Evolutionary conservation across 495 filamentous ascomycete species (phyloP).

Genomic region (Penicillium bovifimosum): DNA sequence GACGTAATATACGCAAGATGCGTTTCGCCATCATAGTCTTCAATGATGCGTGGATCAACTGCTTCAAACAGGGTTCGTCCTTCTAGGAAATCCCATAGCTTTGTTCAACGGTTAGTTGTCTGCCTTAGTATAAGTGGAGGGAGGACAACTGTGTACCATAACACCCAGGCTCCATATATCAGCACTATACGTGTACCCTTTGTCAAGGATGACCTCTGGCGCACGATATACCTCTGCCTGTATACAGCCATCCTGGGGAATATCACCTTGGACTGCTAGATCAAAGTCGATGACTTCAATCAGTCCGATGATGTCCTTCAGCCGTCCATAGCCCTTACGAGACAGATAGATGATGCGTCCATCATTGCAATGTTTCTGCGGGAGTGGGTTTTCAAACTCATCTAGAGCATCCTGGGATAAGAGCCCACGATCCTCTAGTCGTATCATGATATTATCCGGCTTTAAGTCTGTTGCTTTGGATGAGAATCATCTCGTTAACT

Average conservation of each 20-base stretch:
- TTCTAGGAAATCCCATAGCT: conserved; percentile 36
- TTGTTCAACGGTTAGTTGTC: not conserved
- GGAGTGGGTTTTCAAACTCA: conserved; percentile 19
- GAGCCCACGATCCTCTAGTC: conserved; percentile 18
- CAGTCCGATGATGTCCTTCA: conserved; percentile 5
- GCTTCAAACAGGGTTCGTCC: conserved; percentile 21
- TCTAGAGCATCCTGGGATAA: conserved; percentile 15
- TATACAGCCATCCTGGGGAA: conserved; percentile 27
- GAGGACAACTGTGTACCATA: conserved; percentile 21
- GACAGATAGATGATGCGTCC: conserved; percentile 17
- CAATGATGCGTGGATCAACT: conserved; percentile 9
- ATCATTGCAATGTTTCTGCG: conserved; percentile 13
- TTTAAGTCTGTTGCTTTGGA: conserved; percentile 1
- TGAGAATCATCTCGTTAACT: conserved; percentile 4
- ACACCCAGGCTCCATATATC: conserved; percentile 45
- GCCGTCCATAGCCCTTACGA: conserved; percentile 12
- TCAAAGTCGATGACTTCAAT: conserved; percentile 22
- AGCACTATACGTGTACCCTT: conserved; percentile 32
- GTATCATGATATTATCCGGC: conserved; percentile 17
- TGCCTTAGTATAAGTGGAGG: not conserved
- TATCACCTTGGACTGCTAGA: conserved; percentile 18
- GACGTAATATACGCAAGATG: conserved; percentile 35
- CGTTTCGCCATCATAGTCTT: conserved; percentile 21
- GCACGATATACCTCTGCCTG: conserved; percentile 38
- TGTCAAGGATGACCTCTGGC: conserved; percentile 41